Evolutionary conservation across 805 yeast species (phyloP).

Genomic region (Candida lessepsii): DNA sequence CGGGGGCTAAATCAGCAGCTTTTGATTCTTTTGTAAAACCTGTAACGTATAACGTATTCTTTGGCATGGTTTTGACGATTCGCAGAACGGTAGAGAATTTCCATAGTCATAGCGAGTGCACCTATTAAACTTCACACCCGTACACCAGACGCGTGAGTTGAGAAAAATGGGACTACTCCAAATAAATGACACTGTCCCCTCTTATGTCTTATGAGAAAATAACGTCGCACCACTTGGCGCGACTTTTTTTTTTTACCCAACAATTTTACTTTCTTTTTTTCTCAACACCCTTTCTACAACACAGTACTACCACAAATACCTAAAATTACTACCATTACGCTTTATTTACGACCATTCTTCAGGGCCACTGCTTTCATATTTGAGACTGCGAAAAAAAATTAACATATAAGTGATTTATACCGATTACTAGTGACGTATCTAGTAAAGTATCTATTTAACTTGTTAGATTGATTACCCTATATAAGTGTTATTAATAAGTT

Average conservation of each 20-base stretch:
- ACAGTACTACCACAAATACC: not conserved
- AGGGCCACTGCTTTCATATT: not conserved
- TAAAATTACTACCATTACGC: not conserved
- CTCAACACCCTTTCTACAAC: not conserved
- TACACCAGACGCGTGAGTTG: no score
- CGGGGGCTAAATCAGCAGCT: slow-evolving; percentile 59
- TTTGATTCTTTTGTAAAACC: slow-evolving; percentile 54
- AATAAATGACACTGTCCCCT: no score
- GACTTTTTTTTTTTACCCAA: slow-evolving; percentile 3
- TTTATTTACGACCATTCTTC: not conserved
- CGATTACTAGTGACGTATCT: not conserved
- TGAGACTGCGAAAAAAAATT: slow-evolving; percentile 1
- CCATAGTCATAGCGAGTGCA: no score
- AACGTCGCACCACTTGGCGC: slow-evolving; percentile 1
- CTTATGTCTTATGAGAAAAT: no score
- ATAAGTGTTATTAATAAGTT: not conserved
- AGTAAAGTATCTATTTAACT: not conserved
- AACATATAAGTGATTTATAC: not conserved
- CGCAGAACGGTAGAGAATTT: no score
- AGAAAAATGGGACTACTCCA: no score
- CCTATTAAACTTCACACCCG: no score
- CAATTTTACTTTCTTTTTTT: slow-evolving; percentile 6
- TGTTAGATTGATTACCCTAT: not conserved
- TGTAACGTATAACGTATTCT: slow-evolving; percentile 53
- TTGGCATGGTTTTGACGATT: slow-evolving; percentile 33